These are phyloP conservation scores for Phyllosticta ampelicida DNA, from an alignment of 2,329 filamentous ascomycete genomes.

Conservation along the genomic window DNA sequence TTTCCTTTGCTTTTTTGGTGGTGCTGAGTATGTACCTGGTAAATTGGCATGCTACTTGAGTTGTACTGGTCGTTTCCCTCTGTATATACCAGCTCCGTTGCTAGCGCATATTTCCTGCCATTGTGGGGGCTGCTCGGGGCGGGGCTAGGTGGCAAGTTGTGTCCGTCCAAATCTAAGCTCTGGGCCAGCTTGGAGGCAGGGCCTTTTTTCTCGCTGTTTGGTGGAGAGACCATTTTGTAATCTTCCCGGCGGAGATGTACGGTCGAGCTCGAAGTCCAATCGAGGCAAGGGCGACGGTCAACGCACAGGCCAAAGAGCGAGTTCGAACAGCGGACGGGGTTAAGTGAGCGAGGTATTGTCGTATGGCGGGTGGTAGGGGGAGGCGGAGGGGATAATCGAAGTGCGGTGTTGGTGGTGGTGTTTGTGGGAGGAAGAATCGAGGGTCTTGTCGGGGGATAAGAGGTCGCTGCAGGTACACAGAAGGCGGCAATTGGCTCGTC, in stretches of 20 bases:
- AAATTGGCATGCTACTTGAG: conserved; percentile 90
- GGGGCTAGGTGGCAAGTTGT: conserved; percentile 50
- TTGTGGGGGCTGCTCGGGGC: conserved; percentile 83
- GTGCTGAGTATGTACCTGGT: conserved; percentile 48
- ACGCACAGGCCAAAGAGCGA: neutral
- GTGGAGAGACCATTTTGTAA: neutral
- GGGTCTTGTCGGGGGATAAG: neutral
- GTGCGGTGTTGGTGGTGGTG: neutral
- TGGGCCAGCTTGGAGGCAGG: conserved; percentile 30
- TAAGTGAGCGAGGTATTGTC: neutral
- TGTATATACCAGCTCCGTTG: conserved; percentile 93
- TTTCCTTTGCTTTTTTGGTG: no score
- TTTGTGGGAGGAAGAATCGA: neutral
- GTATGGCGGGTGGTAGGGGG: neutral
- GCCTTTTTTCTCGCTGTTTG: conserved; percentile 8
- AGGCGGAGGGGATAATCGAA: neutral
- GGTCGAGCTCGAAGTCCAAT: neutral
- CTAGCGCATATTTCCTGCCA: conserved; percentile 81
- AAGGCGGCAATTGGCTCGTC: neutral
- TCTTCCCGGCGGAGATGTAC: neutral
- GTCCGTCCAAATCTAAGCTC: conserved; percentile 27
- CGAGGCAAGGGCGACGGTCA: neutral
- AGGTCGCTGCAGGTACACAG: conserved; percentile 7
- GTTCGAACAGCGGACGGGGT: neutral
- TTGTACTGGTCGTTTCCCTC: conserved; percentile 96